Evolutionary conservation across 257 asterid species (phyloP), one percentile per base, ranked within the genome.

Genomic region (Solanum ahanhuiri): DNA sequence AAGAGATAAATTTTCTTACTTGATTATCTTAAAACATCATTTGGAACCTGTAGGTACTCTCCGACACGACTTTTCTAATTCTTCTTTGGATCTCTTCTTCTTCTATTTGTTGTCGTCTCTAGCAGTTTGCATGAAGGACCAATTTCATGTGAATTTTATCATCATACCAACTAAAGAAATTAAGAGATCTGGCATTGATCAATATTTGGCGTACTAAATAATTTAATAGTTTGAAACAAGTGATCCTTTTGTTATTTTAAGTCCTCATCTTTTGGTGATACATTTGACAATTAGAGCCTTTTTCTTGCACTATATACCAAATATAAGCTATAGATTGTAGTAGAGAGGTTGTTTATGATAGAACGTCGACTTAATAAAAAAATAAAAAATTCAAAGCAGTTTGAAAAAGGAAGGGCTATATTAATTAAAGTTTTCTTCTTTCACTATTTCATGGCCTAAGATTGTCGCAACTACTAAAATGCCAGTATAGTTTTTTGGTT

Each of bases 221-320:
- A 98, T 98, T 18, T 76, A 35, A 22, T 76, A 39, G 60, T 76
- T 76, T 76, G 60, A 6, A 76, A 25, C 45, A 71, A 12, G 63
- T 25, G 64, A 77, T 43, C 63, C 15, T 39, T 77, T 76, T 23
- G 34, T 41, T 41, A 23, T 37, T 75, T 22, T 22, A n/a, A 73
- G 31, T 75, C 14, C 83, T 41, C 83, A 23, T 76, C 22, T 9
- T 1, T 41, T 25, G 30, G 64, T 23, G 37, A 34, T 77, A 43
- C 23, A 77, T 14, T 77, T 23, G 63, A 94, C 92, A 93, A 89
- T n/a, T 1, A 1, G 11, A n/a, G 6, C 58, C 22, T 22, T 37
- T 75, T 39, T 39, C 12, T 75, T 39, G 58, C 1, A n/a, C 12
- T 75, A 7, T 18, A 6, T 39, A 37, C 57, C 54, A 73, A 41